Evolutionary conservation across 805 yeast genomes (phyloP), one percentile per base, ranked within the genome.

Genomic region (Limtongia smithiae): DNA sequence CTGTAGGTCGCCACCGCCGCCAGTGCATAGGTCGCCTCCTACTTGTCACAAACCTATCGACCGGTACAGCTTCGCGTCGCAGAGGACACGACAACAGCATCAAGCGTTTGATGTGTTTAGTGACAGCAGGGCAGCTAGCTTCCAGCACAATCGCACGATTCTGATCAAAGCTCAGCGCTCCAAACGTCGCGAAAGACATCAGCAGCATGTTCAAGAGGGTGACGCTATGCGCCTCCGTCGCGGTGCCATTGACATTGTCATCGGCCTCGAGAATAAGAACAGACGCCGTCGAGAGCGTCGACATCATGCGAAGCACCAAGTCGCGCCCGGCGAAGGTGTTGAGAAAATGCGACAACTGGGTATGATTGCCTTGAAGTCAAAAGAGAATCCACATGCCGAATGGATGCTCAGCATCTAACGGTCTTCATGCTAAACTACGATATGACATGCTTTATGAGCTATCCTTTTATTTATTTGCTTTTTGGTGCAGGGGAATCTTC

Each of bases 341-440:
- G 61, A 50, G 41, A 57, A 58, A 43, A 57, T 57, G 61, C 46
- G 61, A 6, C 59, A 55, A 44, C 35, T 57, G 34, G 60, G 61
- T 6, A 22, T 57, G 42, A 37, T 54, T 41, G 59, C 61, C 35
- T 39, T 54, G 20, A 42, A 46, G 40, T 50, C 43, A 22, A 51
- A 46, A 4, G 51, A 54, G 20, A 45, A 53, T 36, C 51, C 55
- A 9, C 55, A 49, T 30, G 51, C 55, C 9, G 59, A 54, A 21
- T 57, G 61, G 61, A 52, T 57, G 53, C 31, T 55, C 22, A 34
- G 45, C n/a, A 50, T 54, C 3, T 54, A 30, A 48, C 18, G 6
- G 28, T 6, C 28, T 25, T 25, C 9, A 1, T 14, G 3, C 28
- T n/a, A n/a, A n/a, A n/a, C n/a, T n/a, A n/a, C n/a, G n/a, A n/a